Evolutionary conservation across 495 filamentous ascomycete genomes (phyloP).

Genomic region (Articulospora tetracladia): DNA sequence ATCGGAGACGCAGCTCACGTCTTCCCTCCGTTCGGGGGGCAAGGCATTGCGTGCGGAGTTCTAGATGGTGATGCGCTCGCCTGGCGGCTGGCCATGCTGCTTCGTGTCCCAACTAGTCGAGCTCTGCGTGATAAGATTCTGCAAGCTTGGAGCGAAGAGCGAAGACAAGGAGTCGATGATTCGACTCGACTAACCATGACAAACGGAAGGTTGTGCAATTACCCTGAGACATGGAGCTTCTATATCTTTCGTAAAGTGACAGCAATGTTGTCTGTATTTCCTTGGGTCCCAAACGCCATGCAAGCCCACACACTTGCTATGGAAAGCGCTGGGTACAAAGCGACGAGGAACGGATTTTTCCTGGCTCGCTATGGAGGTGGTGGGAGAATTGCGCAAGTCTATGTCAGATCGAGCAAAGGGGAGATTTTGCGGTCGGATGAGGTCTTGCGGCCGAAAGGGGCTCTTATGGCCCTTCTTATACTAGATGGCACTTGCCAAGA

Average conservation of each 20-base stretch:
- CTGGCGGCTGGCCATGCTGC: slow-evolving; percentile 43
- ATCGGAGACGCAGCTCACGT: slow-evolving; percentile 53
- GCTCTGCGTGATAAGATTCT: background rate
- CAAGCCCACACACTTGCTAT: background rate
- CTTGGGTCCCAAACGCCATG: background rate
- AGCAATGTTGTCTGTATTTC: background rate
- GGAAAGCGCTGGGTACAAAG: slow-evolving; percentile 21
- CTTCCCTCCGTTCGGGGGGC: slow-evolving; percentile 53
- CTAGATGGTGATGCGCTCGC: slow-evolving; percentile 35
- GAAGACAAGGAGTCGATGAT: slow-evolving; percentile 9
- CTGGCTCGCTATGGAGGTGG: slow-evolving; percentile 22
- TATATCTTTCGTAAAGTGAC: background rate
- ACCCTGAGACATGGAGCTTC: background rate
- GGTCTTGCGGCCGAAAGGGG: background rate
- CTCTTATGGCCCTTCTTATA: background rate
- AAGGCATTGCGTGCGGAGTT: slow-evolving; percentile 47
- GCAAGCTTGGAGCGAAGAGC: background rate
- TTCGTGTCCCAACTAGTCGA: background rate
- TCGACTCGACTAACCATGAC: slow-evolving; percentile 1
- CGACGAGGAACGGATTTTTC: slow-evolving; percentile 26
- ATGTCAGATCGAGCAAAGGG: slow-evolving; percentile 15
- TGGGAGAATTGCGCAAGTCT: slow-evolving; percentile 26
- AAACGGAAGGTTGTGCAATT: slow-evolving; percentile 5
- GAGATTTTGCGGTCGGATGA: slow-evolving; percentile 8
- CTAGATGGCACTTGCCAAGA: background rate